A percentile compares a stretch with the other conserved stretches of the same genome.
Conservation (phyloP, 495 filamentous ascomycete genomes). For the Xylaria curta region DNA sequence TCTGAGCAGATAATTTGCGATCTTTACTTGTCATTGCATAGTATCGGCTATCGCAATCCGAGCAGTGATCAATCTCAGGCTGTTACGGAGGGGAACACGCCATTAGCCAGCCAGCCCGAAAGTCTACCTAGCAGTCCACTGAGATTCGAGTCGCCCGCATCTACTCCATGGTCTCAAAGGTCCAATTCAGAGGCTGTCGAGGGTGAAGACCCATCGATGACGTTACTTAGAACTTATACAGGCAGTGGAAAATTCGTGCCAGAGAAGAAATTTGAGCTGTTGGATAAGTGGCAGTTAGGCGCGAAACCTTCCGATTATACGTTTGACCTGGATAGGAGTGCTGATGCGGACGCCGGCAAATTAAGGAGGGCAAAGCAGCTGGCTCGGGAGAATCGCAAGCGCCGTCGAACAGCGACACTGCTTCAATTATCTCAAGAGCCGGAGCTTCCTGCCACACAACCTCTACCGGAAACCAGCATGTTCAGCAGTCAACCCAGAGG, state of each 20-base stretch:
- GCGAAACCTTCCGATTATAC: conserved; percentile 31
- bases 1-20: conserved; percentile 35
- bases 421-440: conserved; percentile 33
- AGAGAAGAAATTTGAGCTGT: conserved; percentile 31
- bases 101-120: conserved; percentile 36
- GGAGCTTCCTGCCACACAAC: conserved; percentile 38
- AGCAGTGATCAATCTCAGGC: conserved; percentile 15
- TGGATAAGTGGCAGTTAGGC: conserved; percentile 42
- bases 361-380: conserved; percentile 33
- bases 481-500: conserved; percentile 34
- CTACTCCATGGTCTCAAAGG: conserved; percentile 23
- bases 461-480: conserved; percentile 28
- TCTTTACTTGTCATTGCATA: conserved; percentile 35
- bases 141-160: conserved; percentile 26
- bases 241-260: conserved; percentile 38
- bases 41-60: conserved; percentile 31
- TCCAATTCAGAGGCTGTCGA: conserved; percentile 21
- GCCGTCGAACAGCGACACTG: conserved; percentile 36
- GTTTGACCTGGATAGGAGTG: conserved; percentile 38
- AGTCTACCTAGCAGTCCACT: conserved; percentile 27
- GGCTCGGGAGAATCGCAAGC: conserved; percentile 36
- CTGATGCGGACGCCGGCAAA: conserved; percentile 33
- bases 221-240: conserved; percentile 37
- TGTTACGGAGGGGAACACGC: conserved; percentile 28
- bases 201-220: conserved; percentile 38